Percentiles rank a stretch among this genome's conserved stretches.
phyloP scores from a whole-genome alignment of 352 stramenopile genomes.

The Globisporangium spinosum region DNA sequence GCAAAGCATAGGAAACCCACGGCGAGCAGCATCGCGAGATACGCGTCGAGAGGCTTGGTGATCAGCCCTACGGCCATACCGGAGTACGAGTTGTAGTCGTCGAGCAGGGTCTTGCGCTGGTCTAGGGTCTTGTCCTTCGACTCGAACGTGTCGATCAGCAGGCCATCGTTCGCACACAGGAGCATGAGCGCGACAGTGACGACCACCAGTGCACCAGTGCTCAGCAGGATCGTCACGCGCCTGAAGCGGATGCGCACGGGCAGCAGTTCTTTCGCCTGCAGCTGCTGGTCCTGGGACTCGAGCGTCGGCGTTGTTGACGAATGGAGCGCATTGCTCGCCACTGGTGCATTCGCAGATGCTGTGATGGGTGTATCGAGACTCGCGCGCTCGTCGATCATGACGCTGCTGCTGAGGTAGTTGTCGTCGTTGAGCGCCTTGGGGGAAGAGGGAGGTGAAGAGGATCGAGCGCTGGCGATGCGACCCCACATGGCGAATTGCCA shows the following conservation, averaged over 20 bases:
- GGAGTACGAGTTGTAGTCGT: slow-evolving; percentile 11
- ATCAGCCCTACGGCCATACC: background rate
- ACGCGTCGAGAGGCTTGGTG: slow-evolving; percentile 7
- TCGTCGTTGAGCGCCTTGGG: background rate
- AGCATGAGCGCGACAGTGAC: background rate
- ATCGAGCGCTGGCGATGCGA: background rate
- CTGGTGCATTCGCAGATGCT: background rate
- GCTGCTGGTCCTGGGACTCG: background rate
- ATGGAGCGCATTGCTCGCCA: background rate
- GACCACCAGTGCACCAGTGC: background rate
- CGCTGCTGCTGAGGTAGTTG: slow-evolving; percentile 2
- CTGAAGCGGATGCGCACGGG: slow-evolving; percentile 2
- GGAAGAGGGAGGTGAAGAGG: background rate
- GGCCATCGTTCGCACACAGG: background rate
- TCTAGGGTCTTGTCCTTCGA: background rate
- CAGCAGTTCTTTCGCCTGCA: background rate
- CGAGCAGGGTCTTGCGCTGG: background rate
- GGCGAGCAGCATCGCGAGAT: slow-evolving; percentile 1
- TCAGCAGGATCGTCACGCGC: background rate
- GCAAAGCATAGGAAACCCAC: slow-evolving; percentile 11
- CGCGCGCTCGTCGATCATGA: background rate
- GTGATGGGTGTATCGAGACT: background rate
- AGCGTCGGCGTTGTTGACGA: background rate
- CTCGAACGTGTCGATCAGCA: slow-evolving; percentile 2
- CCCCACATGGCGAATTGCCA: background rate